phyloP scores from a whole-genome alignment of 148 eudicot genomes.

The Fagopyrum esculentum region DNA sequence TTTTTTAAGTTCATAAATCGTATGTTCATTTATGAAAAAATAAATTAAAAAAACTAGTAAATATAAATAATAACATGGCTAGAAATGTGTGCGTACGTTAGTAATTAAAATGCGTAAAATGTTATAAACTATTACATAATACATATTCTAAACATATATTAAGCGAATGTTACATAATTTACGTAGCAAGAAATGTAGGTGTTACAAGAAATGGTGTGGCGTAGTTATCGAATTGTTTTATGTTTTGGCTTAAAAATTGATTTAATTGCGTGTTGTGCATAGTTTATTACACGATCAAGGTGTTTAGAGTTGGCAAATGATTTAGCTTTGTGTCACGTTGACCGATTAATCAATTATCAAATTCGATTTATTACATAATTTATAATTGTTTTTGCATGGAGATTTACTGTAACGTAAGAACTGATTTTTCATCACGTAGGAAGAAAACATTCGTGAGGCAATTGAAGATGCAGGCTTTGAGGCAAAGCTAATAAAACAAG shows the following conservation, averaged over 20 bases:
- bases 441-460: conserved; percentile 38
- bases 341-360: background rate
- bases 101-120: too few species aligned
- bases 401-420: background rate
- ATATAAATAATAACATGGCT: too few species aligned
- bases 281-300: background rate
- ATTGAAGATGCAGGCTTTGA: conserved; percentile 55
- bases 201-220: too few species aligned
- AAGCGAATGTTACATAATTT: too few species aligned
- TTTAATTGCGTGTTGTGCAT: background rate
- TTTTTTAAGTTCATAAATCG: too few species aligned
- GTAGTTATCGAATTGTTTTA: background rate
- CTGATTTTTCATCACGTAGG: conserved; percentile 18
- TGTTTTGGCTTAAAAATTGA: background rate
- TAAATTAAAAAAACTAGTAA: too few species aligned
- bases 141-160: too few species aligned
- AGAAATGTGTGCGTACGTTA: too few species aligned
- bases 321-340: background rate
- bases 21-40: too few species aligned
- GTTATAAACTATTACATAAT: too few species aligned
- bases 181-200: too few species aligned
- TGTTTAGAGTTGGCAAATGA: background rate
- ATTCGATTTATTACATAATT: background rate
- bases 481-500: conserved; percentile 54
- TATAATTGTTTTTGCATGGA: too few species aligned